Percentiles rank a stretch among this genome's conserved stretches.
Evolutionary conservation across 1,139 yeast genomes (phyloP).

Genomic region (Zygotorulaspora mrakii): DNA sequence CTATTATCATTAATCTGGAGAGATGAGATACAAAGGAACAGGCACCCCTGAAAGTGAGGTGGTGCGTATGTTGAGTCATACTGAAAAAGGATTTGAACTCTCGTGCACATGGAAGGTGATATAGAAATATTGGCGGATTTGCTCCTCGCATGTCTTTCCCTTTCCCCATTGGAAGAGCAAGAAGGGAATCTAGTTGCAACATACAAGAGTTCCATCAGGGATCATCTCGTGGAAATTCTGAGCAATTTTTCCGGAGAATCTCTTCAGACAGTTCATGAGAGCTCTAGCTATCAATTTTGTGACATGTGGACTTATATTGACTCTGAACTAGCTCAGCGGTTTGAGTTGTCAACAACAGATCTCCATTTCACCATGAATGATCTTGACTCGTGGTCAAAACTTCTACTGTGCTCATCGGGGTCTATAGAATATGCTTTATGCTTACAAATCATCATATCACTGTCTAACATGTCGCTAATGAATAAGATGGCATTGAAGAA

Average conservation of each 20-base stretch:
- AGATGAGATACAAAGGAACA: too few species aligned
- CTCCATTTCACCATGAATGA: constrained; percentile 13
- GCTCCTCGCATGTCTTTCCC: constrained; percentile 7
- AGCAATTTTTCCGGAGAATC: constrained; percentile 7
- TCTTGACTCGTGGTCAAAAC: constrained; percentile 14
- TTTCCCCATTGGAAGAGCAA: constrained; percentile 9
- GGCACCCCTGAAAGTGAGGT: too few species aligned
- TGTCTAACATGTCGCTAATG: constrained; percentile 20
- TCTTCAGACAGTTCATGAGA: not conserved
- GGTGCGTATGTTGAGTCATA: not conserved
- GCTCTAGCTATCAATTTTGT: constrained; percentile 5
- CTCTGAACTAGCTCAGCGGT: constrained; percentile 16
- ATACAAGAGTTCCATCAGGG: constrained; percentile 3
- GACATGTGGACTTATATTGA: constrained; percentile 19
- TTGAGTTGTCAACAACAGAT: constrained; percentile 19
- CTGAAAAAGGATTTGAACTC: not conserved
- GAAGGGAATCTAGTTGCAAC: constrained; percentile 3
- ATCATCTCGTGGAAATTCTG: constrained; percentile 11
- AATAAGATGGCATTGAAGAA: constrained; percentile 21
- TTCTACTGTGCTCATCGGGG: constrained; percentile 9
- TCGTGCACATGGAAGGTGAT: constrained; percentile 11
- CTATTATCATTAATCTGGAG: too few species aligned
- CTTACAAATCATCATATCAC: constrained; percentile 22
- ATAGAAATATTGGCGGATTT: constrained; percentile 7
- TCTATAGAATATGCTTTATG: constrained; percentile 14